Evolutionary conservation across 257 asterid species (phyloP).

Genomic region (Solanum bulbocastanum): DNA sequence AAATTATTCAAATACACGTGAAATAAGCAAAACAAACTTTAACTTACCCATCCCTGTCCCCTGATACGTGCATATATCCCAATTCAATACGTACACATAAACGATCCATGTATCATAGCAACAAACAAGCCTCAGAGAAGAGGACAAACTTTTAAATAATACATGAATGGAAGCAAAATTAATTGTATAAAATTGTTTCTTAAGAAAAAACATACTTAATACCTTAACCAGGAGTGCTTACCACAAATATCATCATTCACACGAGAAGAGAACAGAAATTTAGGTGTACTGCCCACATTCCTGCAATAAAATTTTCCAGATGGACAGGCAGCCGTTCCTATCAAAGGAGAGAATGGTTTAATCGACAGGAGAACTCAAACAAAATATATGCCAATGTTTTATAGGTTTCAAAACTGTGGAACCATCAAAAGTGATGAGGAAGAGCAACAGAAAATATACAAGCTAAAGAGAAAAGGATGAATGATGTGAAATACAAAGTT

Average conservation of each 20-base stretch:
- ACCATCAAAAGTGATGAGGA: neutral
- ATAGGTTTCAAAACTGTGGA: slow-evolving; percentile 7
- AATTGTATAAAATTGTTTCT: neutral
- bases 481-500: neutral
- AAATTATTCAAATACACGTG: neutral
- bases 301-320: slow-evolving; percentile 76
- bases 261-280: slow-evolving; percentile 69
- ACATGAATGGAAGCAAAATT: neutral
- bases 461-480: neutral
- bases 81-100: neutral
- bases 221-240: slow-evolving; percentile 15
- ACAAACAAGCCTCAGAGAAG: neutral
- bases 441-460: neutral
- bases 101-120: neutral
- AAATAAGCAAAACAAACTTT: neutral
- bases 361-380: neutral
- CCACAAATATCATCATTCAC: slow-evolving; percentile 89
- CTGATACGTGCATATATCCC: neutral
- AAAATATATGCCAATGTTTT: neutral
- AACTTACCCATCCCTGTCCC: neutral
- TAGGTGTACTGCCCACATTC: slow-evolving; percentile 79
- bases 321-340: slow-evolving; percentile 96
- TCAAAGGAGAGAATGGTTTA: neutral
- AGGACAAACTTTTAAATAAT: neutral
- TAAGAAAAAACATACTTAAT: neutral